A percentile compares a stretch with the other conserved stretches of the same genome.
Evolutionary conservation across 768 basidiomycete genomes (phyloP).

Genomic region (Neoboletus magnificus): DNA sequence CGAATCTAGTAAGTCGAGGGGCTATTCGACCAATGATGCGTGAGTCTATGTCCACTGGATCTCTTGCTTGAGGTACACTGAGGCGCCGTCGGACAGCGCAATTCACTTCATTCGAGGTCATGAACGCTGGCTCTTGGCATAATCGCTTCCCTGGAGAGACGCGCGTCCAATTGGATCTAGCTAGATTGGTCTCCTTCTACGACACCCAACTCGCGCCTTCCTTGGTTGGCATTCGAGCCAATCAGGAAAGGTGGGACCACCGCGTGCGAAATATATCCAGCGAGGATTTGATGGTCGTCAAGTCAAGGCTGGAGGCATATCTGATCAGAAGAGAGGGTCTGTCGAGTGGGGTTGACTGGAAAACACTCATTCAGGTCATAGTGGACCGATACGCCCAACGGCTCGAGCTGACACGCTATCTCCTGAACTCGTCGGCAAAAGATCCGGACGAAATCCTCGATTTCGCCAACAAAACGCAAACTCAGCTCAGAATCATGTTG

Average conservation of each 20-base stretch:
- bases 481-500: conserved; percentile 28
- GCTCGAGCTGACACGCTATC: conserved; percentile 25
- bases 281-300: conserved; percentile 15
- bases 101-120: not conserved
- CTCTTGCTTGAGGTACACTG: not conserved
- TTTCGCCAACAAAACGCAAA: conserved; percentile 11
- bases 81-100: not conserved
- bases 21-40: rapidly evolving
- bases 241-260: conserved; percentile 30
- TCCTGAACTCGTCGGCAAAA: conserved; percentile 16
- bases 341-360: conserved; percentile 36
- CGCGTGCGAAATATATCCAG: conserved; percentile 26
- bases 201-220: conserved; percentile 32
- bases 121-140: conserved; percentile 30
- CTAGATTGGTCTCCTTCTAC: conserved; percentile 37
- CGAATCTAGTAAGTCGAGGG: conserved; percentile 3
- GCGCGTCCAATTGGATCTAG: conserved; percentile 32
- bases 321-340: conserved; percentile 9
- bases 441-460: conserved; percentile 2
- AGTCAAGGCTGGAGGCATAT: conserved; percentile 6
- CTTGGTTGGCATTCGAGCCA: conserved; percentile 23
- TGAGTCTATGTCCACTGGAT: not conserved
- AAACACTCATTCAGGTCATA: conserved; percentile 25
- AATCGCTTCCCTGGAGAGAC: conserved; percentile 36
- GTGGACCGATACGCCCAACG: conserved; percentile 32